Percentiles rank a stretch among this genome's conserved stretches.
phyloP scores from a whole-genome alignment of 495 filamentous ascomycete species.

The Xylaria flabelliformis region DNA sequence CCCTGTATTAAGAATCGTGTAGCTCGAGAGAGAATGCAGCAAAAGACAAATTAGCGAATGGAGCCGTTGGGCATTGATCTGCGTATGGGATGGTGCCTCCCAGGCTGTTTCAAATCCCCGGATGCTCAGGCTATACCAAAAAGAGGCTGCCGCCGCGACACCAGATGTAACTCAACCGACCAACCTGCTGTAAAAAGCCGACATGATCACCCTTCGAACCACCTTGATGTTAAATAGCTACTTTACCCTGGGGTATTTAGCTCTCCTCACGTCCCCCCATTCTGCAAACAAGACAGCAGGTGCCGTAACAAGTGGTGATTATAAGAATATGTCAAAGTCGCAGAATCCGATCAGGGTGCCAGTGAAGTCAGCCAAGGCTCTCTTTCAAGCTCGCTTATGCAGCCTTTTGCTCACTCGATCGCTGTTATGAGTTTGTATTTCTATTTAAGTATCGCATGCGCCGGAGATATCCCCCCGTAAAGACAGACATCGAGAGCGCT shows the following conservation, averaged over 20 bases:
- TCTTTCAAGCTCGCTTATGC: not conserved
- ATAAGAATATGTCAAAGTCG: not conserved
- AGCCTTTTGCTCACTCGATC: not conserved
- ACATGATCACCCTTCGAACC: conserved; percentile 32
- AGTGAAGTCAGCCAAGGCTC: conserved; percentile 18
- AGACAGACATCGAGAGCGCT: not conserved
- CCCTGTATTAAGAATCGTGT: not conserved
- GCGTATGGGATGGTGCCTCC: conserved; percentile 33
- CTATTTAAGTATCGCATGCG: not conserved
- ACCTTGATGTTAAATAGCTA: not conserved
- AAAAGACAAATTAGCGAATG: conserved; percentile 21
- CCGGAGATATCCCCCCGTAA: not conserved
- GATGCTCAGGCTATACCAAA: conserved; percentile 37
- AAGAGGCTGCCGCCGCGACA: conserved; percentile 38
- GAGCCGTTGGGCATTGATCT: conserved; percentile 41
- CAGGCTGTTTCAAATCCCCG: conserved; percentile 43
- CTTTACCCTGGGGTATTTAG: not conserved
- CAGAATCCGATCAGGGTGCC: conserved; percentile 15
- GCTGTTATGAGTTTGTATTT: not conserved
- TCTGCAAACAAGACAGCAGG: not conserved
- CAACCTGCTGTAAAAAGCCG: conserved; percentile 29
- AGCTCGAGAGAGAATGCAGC: not conserved
- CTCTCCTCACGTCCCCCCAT: not conserved
- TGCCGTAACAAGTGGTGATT: not conserved
- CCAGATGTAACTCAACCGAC: conserved; percentile 31